phyloP scores from a whole-genome alignment of 2,329 filamentous ascomycete genomes.

The Venturia asperata region DNA sequence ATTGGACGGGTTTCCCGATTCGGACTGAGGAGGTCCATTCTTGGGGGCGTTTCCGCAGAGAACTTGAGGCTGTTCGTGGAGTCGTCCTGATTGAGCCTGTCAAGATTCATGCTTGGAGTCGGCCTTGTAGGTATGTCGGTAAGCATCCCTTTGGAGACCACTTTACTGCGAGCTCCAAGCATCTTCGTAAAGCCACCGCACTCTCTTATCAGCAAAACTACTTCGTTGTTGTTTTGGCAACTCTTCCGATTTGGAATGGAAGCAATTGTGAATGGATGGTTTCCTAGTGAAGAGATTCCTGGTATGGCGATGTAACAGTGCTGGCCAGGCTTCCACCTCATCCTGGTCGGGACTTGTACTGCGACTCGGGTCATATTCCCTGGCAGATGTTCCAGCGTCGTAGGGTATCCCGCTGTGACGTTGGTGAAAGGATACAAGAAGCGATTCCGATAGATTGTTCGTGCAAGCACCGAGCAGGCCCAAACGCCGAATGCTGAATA shows the following conservation, averaged over 20 bases:
- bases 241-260: slow-evolving; percentile 9
- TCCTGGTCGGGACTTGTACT: slow-evolving; percentile 7
- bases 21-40: neutral
- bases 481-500: slow-evolving; percentile 26
- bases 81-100: neutral
- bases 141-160: neutral
- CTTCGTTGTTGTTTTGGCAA: slow-evolving; percentile 10
- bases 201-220: slow-evolving; percentile 17
- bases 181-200: slow-evolving; percentile 19
- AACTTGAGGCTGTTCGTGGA: neutral
- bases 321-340: slow-evolving; percentile 19
- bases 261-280: slow-evolving; percentile 20
- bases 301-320: slow-evolving; percentile 19
- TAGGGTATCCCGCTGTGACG: slow-evolving; percentile 23
- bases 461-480: slow-evolving; percentile 22
- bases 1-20: neutral
- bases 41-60: neutral
- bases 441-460: slow-evolving; percentile 23
- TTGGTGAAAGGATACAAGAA: slow-evolving; percentile 20
- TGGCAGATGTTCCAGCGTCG: slow-evolving; percentile 23
- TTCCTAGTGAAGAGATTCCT: slow-evolving; percentile 13
- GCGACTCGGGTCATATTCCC: slow-evolving; percentile 23
- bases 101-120: neutral
- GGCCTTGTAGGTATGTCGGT: neutral
- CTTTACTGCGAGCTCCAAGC: slow-evolving; percentile 11